phyloP scores from a whole-genome alignment of 2,329 filamentous ascomycete genomes.

The Paramyrothecium roridum region DNA sequence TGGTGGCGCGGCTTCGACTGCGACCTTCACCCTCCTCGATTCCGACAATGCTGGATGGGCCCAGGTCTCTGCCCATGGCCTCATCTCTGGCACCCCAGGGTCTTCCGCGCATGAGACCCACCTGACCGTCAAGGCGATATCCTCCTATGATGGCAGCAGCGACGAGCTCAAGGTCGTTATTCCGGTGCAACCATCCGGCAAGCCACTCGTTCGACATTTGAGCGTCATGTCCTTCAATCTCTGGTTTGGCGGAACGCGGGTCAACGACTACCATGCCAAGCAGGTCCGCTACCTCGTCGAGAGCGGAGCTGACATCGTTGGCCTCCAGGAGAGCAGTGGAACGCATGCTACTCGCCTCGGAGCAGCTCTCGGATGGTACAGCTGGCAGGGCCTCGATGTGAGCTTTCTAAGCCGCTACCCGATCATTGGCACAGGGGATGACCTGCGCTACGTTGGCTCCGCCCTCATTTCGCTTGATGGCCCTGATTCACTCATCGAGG shows the following conservation, averaged over 20 bases:
- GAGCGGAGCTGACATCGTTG: constrained; percentile 30
- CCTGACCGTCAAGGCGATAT: constrained; percentile 22
- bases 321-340: constrained; percentile 31
- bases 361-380: constrained; percentile 34
- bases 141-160: constrained; percentile 14
- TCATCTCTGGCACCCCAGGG: constrained; percentile 30
- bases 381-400: constrained; percentile 28
- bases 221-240: constrained; percentile 35
- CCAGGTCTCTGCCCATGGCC: constrained; percentile 24
- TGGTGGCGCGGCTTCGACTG: constrained; percentile 14
- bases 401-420: constrained; percentile 36
- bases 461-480: constrained; percentile 32
- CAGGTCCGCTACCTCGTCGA: constrained; percentile 31
- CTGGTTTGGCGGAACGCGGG: constrained; percentile 32
- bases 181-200: constrained; percentile 20
- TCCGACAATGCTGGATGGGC: constrained; percentile 26
- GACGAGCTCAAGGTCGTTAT: constrained; percentile 25
- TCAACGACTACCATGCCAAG: constrained; percentile 34
- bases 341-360: constrained; percentile 28
- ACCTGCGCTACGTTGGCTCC: constrained; percentile 22
- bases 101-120: constrained; percentile 10
- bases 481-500: constrained; percentile 23
- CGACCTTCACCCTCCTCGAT: constrained; percentile 22
- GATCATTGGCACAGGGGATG: constrained; percentile 23
- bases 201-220: constrained; percentile 27